phyloP scores from a whole-genome alignment of 106 monocot species.

The Amphibolis antarctica region DNA sequence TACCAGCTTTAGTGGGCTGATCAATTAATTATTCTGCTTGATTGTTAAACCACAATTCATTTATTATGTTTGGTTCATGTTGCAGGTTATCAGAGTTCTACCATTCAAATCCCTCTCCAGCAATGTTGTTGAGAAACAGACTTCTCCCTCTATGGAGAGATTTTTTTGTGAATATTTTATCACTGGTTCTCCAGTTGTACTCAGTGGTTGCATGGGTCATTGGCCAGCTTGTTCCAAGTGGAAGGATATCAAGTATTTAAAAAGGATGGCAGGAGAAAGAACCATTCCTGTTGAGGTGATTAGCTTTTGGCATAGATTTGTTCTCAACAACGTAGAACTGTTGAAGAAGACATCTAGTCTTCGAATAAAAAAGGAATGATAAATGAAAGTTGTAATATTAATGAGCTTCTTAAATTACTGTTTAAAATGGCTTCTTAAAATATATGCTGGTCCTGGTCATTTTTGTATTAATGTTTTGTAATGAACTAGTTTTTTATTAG shows the following conservation, averaged over 20 bases:
- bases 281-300: slow-evolving; percentile 66
- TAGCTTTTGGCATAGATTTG: background rate
- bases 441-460: too few relatives aligned
- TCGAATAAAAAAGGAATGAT: background rate
- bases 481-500: background rate
- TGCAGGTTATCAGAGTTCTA: slow-evolving; percentile 37
- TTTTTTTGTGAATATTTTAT: slow-evolving; percentile 52
- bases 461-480: too few relatives aligned
- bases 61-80: background rate
- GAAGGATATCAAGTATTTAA: slow-evolving; percentile 50
- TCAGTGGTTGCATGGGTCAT: slow-evolving; percentile 45
- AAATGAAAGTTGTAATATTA: background rate
- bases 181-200: slow-evolving; percentile 38
- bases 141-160: slow-evolving; percentile 38
- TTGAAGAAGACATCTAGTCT: background rate
- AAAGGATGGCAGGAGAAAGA: slow-evolving; percentile 51
- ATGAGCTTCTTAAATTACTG: too few relatives aligned
- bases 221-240: slow-evolving; percentile 68
- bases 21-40: background rate
- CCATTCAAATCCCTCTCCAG: slow-evolving; percentile 38
- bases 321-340: background rate
- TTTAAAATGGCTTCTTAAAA: too few relatives aligned
- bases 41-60: background rate
- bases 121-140: slow-evolving; percentile 32
- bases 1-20: background rate